Percentiles rank a stretch among this genome's conserved stretches.
Conservation (phyloP, 2,329 filamentous ascomycete genomes). For the Thielaviopsis populi region DNA sequence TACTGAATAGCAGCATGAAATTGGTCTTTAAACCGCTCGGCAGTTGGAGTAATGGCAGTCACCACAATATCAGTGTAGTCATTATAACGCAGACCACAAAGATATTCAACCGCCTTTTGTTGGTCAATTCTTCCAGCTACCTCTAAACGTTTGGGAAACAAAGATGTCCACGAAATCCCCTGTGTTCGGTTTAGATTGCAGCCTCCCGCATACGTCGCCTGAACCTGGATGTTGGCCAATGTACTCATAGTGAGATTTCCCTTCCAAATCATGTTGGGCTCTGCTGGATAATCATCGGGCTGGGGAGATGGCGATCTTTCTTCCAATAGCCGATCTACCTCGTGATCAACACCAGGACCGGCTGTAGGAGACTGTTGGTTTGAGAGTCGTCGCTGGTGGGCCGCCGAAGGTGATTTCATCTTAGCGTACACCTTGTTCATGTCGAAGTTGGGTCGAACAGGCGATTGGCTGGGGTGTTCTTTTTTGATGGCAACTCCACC, state of each 20-base stretch:
- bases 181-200: slow-evolving; percentile 44
- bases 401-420: slow-evolving; percentile 35
- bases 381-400: slow-evolving; percentile 34
- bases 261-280: slow-evolving; percentile 63
- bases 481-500: slow-evolving; percentile 22
- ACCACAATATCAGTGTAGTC: slow-evolving; percentile 72
- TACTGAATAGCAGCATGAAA: slow-evolving; percentile 77
- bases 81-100: slow-evolving; percentile 73
- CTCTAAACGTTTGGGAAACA: slow-evolving; percentile 55
- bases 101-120: slow-evolving; percentile 74
- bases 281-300: slow-evolving; percentile 55
- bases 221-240: slow-evolving; percentile 58
- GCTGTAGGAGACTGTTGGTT: slow-evolving; percentile 29
- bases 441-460: slow-evolving; percentile 51
- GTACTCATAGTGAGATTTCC: slow-evolving; percentile 63
- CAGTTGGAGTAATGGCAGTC: slow-evolving; percentile 52
- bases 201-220: slow-evolving; percentile 72
- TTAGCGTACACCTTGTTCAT: slow-evolving; percentile 75
- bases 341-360: slow-evolving; percentile 60
- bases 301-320: slow-evolving; percentile 29
- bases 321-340: slow-evolving; percentile 77
- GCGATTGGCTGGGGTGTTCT: slow-evolving; percentile 30
- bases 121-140: slow-evolving; percentile 71
- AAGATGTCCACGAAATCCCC: slow-evolving; percentile 52
- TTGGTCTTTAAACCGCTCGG: slow-evolving; percentile 41